phyloP scores from a whole-genome alignment of 192 early-diverging fungal species.

The Linnemannia schmuckeri region DNA sequence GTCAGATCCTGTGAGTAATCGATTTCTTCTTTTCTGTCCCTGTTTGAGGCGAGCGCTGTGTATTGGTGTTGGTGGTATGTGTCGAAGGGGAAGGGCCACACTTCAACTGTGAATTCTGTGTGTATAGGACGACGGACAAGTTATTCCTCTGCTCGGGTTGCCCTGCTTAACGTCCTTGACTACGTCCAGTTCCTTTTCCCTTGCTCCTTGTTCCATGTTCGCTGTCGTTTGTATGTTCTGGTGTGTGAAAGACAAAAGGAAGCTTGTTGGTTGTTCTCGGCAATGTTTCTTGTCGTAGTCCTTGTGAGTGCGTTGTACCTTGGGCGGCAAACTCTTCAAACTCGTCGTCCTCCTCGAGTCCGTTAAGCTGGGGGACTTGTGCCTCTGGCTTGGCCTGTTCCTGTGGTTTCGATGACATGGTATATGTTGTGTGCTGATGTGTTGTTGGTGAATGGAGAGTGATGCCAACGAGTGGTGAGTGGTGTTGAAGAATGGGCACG shows the following conservation, averaged over 20 bases:
- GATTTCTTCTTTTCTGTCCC: background rate
- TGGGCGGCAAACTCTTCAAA: slow-evolving; percentile 94
- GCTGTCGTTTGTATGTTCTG: too few relatives aligned
- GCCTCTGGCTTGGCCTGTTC: slow-evolving; percentile 38
- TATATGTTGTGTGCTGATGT: background rate
- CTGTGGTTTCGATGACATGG: slow-evolving; percentile 40
- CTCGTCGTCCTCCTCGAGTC: slow-evolving; percentile 93
- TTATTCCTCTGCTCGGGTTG: too few relatives aligned
- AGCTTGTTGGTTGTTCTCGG: too few relatives aligned
- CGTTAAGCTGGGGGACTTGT: slow-evolving; percentile 68
- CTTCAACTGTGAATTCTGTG: too few relatives aligned
- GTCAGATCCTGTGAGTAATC: background rate
- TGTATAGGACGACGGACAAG: too few relatives aligned
- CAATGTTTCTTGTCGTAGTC: too few relatives aligned
- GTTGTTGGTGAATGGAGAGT: background rate
- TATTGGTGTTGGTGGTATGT: background rate
- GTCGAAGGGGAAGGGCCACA: too few relatives aligned
- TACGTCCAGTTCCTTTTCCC: too few relatives aligned
- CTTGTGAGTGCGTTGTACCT: slow-evolving; percentile 63
- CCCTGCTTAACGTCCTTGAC: too few relatives aligned
- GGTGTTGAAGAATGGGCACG: background rate
- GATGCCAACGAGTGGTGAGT: background rate
- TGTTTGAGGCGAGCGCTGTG: background rate
- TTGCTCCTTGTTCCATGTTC: too few relatives aligned
- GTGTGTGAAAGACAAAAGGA: too few relatives aligned